Conservation (phyloP, 2,329 filamentous ascomycete genomes). For the Pestalotiopsis sp. region DNA sequence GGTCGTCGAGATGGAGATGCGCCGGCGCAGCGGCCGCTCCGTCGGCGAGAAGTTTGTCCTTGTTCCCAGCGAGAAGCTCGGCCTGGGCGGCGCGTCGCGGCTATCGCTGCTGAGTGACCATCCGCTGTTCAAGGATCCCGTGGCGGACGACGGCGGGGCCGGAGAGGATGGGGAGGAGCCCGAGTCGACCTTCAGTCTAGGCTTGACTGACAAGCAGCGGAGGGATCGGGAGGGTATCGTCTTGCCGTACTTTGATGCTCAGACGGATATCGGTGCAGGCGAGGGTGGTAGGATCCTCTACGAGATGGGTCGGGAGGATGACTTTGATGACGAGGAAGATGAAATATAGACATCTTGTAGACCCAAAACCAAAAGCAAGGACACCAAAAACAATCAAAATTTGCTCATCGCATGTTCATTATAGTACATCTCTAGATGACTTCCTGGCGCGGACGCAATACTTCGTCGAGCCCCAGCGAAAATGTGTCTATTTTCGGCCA, state of each 20-base stretch:
- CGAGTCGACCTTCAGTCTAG: constrained; percentile 81
- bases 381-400: neutral
- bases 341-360: constrained; percentile 28
- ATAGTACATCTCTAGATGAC: constrained; percentile 15
- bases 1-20: constrained; percentile 83
- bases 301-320: constrained; percentile 94
- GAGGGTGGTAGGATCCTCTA: constrained; percentile 94
- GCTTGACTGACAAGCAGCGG: constrained; percentile 88
- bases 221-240: constrained; percentile 86
- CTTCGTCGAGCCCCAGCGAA: constrained; percentile 7
- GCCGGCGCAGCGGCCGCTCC: constrained; percentile 78
- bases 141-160: constrained; percentile 39
- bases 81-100: constrained; percentile 30
- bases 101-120: constrained; percentile 75
- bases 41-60: constrained; percentile 70
- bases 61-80: constrained; percentile 21
- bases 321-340: constrained; percentile 85
- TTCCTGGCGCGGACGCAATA: constrained; percentile 16
- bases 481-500: constrained; percentile 14
- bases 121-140: constrained; percentile 61
- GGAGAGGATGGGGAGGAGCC: constrained; percentile 51
- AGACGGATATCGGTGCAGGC: constrained; percentile 75
- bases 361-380: neutral
- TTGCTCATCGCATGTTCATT: constrained; percentile 7
- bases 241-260: constrained; percentile 94